Percentiles rank a stretch among this genome's conserved stretches.
phyloP scores from a whole-genome alignment of 495 filamentous ascomycete species.

The Penicillium simplicissimum region DNA sequence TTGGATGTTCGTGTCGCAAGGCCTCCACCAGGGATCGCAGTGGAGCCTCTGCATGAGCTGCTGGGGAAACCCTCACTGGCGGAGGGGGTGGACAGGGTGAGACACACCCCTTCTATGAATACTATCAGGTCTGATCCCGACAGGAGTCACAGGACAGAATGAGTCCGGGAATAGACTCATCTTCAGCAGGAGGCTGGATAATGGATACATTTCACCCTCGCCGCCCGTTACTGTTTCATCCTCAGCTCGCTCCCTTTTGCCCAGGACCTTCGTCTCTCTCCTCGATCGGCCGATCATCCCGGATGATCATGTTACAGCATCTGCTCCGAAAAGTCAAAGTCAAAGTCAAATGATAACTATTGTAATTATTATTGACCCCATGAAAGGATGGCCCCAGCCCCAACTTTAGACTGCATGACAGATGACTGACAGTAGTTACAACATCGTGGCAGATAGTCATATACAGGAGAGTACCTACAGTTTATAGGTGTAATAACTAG shows the following conservation, averaged over 20 bases:
- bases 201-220: background rate
- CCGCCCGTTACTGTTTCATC: background rate
- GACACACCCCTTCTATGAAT: slow-evolving; percentile 11
- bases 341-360: background rate
- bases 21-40: slow-evolving; percentile 4
- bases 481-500: too few species aligned
- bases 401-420: background rate
- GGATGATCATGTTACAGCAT: slow-evolving; percentile 22
- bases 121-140: background rate
- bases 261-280: too few species aligned
- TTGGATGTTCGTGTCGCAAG: slow-evolving; percentile 15
- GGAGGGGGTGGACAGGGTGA: slow-evolving; percentile 12
- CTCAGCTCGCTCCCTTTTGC: background rate
- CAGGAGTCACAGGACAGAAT: background rate
- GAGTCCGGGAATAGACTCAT: background rate
- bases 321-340: background rate
- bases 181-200: background rate
- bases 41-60: slow-evolving; percentile 20
- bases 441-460: too few species aligned
- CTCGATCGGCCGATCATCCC: slow-evolving; percentile 14
- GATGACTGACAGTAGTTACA: too few species aligned
- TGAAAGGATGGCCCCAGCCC: slow-evolving; percentile 8
- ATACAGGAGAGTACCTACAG: too few species aligned
- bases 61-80: slow-evolving; percentile 20
- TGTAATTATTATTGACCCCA: background rate